Conservation (phyloP, 345 rosid species). For the Citrus trifoliata region DNA sequence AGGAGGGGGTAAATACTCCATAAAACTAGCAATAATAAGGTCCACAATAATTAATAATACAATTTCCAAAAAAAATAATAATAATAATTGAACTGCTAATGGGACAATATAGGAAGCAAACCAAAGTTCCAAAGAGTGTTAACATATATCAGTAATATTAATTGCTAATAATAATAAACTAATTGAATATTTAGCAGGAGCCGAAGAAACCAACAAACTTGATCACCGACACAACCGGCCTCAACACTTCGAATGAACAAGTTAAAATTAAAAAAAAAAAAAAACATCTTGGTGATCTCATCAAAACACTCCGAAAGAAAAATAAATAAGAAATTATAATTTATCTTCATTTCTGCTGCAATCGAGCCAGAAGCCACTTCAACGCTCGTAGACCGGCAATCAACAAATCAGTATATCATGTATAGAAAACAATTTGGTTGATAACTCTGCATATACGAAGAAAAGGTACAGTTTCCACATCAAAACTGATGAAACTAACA, state of each 20-base stretch:
- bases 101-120: too few relatives aligned
- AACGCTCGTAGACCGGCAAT: not conserved
- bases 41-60: not conserved
- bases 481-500: not conserved
- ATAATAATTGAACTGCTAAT: too few relatives aligned
- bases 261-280: too few relatives aligned
- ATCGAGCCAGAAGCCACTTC: not conserved
- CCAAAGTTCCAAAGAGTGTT: not conserved
- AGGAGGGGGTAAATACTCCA: not conserved
- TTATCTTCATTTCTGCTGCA: not conserved
- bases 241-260: not conserved
- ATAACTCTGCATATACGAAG: not conserved
- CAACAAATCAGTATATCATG: not conserved
- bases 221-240: not conserved
- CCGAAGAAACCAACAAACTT: not conserved
- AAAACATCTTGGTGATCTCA: too few relatives aligned
- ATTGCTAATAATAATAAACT: not conserved
- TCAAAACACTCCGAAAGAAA: too few relatives aligned
- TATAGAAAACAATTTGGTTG: not conserved
- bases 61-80: too few relatives aligned
- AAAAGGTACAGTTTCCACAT: not conserved
- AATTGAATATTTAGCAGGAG: too few relatives aligned
- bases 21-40: not conserved
- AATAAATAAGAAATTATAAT: too few relatives aligned
- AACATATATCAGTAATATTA: too few relatives aligned